Evolutionary conservation across 768 basidiomycete species (phyloP).

Genomic region (Sarcomyxa edulis): DNA sequence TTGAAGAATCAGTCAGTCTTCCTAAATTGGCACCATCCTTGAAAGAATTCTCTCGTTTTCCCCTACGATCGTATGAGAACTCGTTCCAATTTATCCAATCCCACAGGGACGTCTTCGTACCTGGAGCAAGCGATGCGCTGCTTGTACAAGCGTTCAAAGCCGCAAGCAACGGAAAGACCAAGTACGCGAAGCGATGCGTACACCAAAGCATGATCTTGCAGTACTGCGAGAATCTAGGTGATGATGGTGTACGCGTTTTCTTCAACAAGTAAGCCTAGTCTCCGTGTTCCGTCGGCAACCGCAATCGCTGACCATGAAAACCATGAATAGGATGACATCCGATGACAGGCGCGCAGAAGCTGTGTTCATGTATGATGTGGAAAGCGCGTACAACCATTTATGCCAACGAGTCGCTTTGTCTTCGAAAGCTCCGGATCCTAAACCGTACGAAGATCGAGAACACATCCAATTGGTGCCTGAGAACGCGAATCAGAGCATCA

Average conservation of each 20-base stretch:
- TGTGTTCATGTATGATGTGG: constrained; percentile 87
- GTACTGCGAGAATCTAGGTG: constrained; percentile 90
- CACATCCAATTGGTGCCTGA: constrained; percentile 96
- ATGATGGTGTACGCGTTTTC: constrained; percentile 86
- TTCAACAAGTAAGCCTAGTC: constrained; percentile 76
- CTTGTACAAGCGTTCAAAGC: constrained; percentile 88
- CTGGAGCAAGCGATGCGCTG: constrained; percentile 85
- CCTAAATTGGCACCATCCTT: constrained; percentile 79
- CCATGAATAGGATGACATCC: constrained; percentile 69
- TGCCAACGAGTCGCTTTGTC: constrained; percentile 66
- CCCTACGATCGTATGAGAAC: constrained; percentile 64
- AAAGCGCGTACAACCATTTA: constrained; percentile 81
- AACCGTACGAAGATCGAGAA: constrained; percentile 47
- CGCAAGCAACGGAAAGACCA: constrained; percentile 59
- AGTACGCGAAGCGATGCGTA: constrained; percentile 81
- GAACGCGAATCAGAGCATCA: constrained; percentile 67
- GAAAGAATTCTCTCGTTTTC: constrained; percentile 70
- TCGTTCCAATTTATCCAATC: constrained; percentile 83
- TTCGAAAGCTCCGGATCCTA: constrained; percentile 62
- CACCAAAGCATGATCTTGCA: constrained; percentile 91
- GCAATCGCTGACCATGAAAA: constrained; percentile 1
- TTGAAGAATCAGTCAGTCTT: constrained; percentile 55
- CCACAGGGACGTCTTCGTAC: constrained; percentile 80
- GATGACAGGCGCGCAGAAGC: constrained; percentile 69
- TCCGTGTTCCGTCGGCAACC: constrained; percentile 2